Conservation (phyloP, 495 filamentous ascomycete species). For the Aspergillus coremiiformis region DNA sequence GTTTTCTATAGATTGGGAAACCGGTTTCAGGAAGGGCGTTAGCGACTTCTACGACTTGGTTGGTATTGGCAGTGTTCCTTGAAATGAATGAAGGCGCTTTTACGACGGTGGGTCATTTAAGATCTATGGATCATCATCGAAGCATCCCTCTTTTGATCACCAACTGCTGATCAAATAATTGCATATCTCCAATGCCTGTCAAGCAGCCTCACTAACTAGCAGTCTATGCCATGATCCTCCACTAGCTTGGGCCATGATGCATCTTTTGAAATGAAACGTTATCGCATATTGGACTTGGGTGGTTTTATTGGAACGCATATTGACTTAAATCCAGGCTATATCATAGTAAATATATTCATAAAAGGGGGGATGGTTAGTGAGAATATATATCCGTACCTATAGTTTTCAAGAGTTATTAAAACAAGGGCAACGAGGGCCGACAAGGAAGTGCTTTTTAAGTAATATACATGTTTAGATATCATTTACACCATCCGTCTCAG, state of each 20-base stretch:
- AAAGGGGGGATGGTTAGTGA: too few species aligned
- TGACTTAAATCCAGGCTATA: too few species aligned
- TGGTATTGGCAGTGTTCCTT: conserved; percentile 7
- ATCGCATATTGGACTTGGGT: too few species aligned
- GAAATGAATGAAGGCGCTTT: background rate
- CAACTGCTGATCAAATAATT: background rate
- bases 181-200: too few species aligned
- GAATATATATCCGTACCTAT: background rate
- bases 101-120: background rate
- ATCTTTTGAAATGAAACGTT: too few species aligned
- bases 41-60: conserved; percentile 31
- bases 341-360: too few species aligned
- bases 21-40: conserved; percentile 41
- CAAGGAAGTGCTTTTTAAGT: background rate
- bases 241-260: too few species aligned
- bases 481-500: background rate
- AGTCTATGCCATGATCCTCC: too few species aligned
- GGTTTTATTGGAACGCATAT: too few species aligned
- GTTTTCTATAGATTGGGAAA: conserved; percentile 47
- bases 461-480: background rate
- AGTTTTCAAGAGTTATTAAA: background rate
- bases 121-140: background rate
- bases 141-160: background rate
- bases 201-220: too few species aligned
- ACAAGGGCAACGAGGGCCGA: background rate